Conservation (phyloP, 2,329 filamentous ascomycete species). For the Onygenales sp. region DNA sequence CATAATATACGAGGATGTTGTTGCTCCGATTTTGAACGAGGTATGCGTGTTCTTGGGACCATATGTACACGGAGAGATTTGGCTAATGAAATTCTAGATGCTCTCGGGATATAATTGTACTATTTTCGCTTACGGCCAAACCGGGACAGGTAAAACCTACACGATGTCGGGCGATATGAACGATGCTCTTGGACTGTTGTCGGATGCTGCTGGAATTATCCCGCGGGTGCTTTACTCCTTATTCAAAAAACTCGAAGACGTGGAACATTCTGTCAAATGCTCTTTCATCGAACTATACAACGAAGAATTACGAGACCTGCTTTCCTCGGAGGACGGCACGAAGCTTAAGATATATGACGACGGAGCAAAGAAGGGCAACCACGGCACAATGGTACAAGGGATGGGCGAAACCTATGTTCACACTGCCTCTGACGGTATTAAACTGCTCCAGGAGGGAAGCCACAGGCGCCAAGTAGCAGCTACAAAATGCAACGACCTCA, state of each 20-base stretch:
- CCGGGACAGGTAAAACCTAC: constrained; percentile 96
- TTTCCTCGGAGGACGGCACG: constrained; percentile 67
- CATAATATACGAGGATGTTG: constrained; percentile 92
- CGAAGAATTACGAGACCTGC: constrained; percentile 84
- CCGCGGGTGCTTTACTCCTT: constrained; percentile 80
- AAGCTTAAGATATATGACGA: constrained; percentile 97
- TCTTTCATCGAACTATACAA: constrained; percentile 99
- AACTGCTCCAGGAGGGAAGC: constrained; percentile 78
- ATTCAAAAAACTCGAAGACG: constrained; percentile 74
- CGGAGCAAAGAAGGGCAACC: constrained; percentile 62
- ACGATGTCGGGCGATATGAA: constrained; percentile 99
- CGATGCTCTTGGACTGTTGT: constrained; percentile 72
- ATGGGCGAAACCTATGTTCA: constrained; percentile 97
- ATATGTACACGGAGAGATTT: background rate
- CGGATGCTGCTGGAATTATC: constrained; percentile 89
- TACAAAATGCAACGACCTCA: constrained; percentile 98
- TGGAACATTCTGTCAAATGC: constrained; percentile 86
- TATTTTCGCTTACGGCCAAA: constrained; percentile 97
- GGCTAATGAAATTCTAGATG: constrained; percentile 50
- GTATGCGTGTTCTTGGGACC: constrained; percentile 39
- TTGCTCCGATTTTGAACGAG: constrained; percentile 86
- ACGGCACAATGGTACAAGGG: constrained; percentile 76
- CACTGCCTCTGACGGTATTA: constrained; percentile 73
- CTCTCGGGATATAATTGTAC: constrained; percentile 93
- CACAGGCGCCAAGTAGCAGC: constrained; percentile 95